phyloP scores from a whole-genome alignment of 2,329 filamentous ascomycete genomes.

The Colletotrichum brevisporum region DNA sequence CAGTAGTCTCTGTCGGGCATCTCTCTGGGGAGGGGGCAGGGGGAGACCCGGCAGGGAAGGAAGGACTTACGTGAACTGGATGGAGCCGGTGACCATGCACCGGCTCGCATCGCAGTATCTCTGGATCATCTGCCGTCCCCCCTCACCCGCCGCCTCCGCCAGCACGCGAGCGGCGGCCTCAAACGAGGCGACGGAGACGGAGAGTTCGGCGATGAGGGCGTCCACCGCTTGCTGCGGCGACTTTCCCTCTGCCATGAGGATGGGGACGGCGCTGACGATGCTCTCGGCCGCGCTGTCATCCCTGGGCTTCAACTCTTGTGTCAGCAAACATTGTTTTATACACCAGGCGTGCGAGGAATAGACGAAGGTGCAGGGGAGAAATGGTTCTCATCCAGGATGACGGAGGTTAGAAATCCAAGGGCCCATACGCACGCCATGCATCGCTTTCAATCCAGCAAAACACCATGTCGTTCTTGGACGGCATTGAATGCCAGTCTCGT shows the following conservation, averaged over 20 bases:
- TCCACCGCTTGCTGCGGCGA: conserved; percentile 39
- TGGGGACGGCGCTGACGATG: conserved; percentile 48
- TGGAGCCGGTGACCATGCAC: conserved; percentile 48
- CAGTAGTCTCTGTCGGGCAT: not conserved
- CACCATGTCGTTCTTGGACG: no score
- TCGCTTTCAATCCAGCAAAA: no score
- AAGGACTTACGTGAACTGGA: conserved; percentile 51
- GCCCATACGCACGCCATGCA: no score
- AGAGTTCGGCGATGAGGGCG: conserved; percentile 43
- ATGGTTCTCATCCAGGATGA: no score
- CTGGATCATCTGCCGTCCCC: conserved; percentile 25
- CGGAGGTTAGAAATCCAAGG: no score
- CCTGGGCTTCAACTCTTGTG: conserved; percentile 3
- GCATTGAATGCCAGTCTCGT: no score
- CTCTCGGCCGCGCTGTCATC: conserved; percentile 42
- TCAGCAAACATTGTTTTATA: not conserved
- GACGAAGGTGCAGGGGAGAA: no score
- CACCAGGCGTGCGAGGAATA: no score
- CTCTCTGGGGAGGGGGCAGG: no score
- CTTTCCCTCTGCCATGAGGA: conserved; percentile 44
- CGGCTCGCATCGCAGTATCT: conserved; percentile 50
- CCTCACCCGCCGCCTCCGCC: conserved; percentile 19
- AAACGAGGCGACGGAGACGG: conserved; percentile 43
- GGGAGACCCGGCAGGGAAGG: no score
- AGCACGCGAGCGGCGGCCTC: conserved; percentile 44